Evolutionary conservation across 371 early-diverging fungal species (phyloP).

Genomic region (Encephalitozoon cuniculi): DNA sequence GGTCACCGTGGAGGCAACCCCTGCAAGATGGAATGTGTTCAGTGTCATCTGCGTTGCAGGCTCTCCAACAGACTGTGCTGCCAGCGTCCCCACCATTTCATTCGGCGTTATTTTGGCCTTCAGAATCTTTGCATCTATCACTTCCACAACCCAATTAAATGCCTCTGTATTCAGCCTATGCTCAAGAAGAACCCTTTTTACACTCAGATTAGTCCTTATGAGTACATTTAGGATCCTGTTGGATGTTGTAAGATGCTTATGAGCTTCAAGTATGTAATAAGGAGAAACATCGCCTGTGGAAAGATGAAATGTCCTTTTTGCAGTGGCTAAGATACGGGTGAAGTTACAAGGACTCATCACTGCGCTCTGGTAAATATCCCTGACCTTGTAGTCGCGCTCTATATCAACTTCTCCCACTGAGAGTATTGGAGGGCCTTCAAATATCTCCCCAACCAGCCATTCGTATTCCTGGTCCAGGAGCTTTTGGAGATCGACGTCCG

Average conservation of each 20-base stretch:
- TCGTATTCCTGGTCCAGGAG: constrained; percentile 27
- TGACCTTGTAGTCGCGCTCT: not conserved
- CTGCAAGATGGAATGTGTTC: constrained; percentile 98
- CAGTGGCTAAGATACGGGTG: constrained; percentile 15
- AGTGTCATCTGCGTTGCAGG: constrained; percentile 99
- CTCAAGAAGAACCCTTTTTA: constrained; percentile 29
- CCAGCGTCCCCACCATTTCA: constrained; percentile 98
- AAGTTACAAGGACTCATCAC: constrained; percentile 35
- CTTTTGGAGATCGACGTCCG: constrained; percentile 36
- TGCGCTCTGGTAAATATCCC: not conserved
- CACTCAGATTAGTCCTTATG: constrained; percentile 28
- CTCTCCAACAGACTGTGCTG: constrained; percentile 98
- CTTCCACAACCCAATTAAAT: constrained; percentile 84
- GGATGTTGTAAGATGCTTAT: constrained; percentile 3
- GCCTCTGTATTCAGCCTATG: constrained; percentile 64
- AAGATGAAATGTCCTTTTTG: constrained; percentile 1
- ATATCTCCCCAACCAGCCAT: not conserved
- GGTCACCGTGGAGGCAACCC: constrained; percentile 92
- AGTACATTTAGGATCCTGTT: constrained; percentile 28
- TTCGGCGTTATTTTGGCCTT: constrained; percentile 81
- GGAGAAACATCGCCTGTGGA: constrained; percentile 27
- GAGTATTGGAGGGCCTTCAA: not conserved
- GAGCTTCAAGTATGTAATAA: constrained; percentile 15
- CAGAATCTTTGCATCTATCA: constrained; percentile 77
- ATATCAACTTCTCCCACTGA: not conserved